A percentile compares a stretch with the other conserved stretches of the same genome.
Evolutionary conservation across 768 basidiomycete species (phyloP).

Genomic region (Gyrodon lividus): DNA sequence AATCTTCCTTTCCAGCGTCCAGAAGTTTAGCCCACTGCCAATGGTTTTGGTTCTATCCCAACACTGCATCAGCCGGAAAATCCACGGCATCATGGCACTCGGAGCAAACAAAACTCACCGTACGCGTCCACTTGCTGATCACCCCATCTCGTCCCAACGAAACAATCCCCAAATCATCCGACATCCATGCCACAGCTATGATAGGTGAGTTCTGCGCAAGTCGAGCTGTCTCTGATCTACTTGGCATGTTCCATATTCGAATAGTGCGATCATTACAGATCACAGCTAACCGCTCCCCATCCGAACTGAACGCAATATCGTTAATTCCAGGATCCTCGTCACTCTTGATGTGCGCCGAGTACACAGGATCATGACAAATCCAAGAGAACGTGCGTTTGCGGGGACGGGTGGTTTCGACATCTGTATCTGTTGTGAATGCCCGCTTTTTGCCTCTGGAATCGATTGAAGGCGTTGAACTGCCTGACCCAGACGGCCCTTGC

Average conservation of each 20-base stretch:
- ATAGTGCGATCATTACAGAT: constrained; percentile 61
- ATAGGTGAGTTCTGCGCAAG: constrained; percentile 52
- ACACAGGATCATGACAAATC: constrained; percentile 45
- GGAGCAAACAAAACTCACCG: constrained; percentile 38
- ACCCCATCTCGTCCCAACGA: constrained; percentile 57
- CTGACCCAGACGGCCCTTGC: constrained; percentile 16
- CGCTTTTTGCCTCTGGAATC: constrained; percentile 40
- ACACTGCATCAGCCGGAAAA: background rate
- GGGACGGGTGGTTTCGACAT: constrained; percentile 29
- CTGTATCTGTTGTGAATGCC: constrained; percentile 26
- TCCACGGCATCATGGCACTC: background rate
- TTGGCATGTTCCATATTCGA: constrained; percentile 59
- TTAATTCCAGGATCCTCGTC: constrained; percentile 47
- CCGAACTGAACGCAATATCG: constrained; percentile 49
- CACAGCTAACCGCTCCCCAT: constrained; percentile 56
- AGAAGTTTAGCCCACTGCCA: constrained; percentile 61
- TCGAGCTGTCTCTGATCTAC: constrained; percentile 51
- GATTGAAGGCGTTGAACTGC: constrained; percentile 26
- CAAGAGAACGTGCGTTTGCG: constrained; percentile 41
- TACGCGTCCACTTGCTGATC: constrained; percentile 57
- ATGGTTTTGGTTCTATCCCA: constrained; percentile 41
- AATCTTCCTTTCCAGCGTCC: constrained; percentile 46
- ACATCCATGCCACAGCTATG: constrained; percentile 57
- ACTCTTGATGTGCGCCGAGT: constrained; percentile 41
- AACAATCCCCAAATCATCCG: constrained; percentile 53